Evolutionary conservation across 2,329 filamentous ascomycete species (phyloP), one percentile per base, ranked within the genome.

Genomic region (Podosphaera fusca): DNA sequence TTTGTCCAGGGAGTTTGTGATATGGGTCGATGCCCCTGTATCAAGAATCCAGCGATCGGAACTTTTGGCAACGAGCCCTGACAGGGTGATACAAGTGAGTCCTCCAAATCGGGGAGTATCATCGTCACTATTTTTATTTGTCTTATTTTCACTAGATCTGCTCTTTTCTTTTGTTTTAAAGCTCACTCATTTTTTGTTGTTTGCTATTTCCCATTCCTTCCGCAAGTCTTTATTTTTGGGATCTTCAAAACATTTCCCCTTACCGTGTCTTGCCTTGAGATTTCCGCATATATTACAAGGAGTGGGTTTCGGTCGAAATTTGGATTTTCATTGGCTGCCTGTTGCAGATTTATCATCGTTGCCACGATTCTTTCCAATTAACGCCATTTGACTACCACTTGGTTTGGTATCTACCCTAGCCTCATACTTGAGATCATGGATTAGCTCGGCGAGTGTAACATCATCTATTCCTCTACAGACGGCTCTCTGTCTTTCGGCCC

Each of bases 201-300:
- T 6, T 35, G 21, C 21, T n/a, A 14, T n/a, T 33, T 52, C 50
- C 50, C 50, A 34, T 33, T 34, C 21, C n/a, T 21, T 21, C 36
- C 31, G 34, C 31, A 35, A 21, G 29, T 54, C 29, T 42, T 38
- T 54, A 34, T 54, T 52, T 42, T 54, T 54, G 10, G 51, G 51
- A 34, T 54, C 51, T 54, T 54, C 51, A 42, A 54, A 40, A 40
- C 51, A 54, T 38, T 54, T 54, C 36, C 36, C 51, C n/a, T 34
- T 40, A 35, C 30, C 30, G 31, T 52, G 50, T 52, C 50, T 52
- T 52, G 50, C 29, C 31, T 52, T 52, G 29, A n/a, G 50, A 34
- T 52, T 52, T 35, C 8, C 30, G n/a, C 30, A 52, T 34, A 52
- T 52, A 33, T 52, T 52, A 35, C 50, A 52, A 33, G 50, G 50